Evolutionary conservation across 108 stramenopile genomes (phyloP).

Genomic region (Cyclotella sp.): DNA sequence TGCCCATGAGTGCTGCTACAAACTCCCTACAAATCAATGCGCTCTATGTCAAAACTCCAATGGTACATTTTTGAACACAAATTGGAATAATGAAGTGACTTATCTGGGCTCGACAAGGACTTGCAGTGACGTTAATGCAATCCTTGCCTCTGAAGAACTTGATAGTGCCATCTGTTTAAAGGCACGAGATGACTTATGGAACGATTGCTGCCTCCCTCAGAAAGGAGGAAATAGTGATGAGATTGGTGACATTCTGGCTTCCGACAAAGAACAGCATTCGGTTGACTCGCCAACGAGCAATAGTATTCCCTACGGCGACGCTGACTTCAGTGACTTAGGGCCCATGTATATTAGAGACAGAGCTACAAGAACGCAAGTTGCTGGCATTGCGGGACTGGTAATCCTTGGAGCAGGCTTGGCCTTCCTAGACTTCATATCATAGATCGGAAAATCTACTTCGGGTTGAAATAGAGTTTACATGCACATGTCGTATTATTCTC

Average conservation of each 20-base stretch:
- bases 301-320: not conserved
- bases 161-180: slow-evolving; percentile 40
- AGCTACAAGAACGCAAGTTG: not conserved
- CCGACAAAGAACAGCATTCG: slow-evolving; percentile 16
- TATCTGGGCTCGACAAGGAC: slow-evolving; percentile 39
- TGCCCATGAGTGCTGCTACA: slow-evolving; percentile 44
- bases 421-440: too few relatives aligned
- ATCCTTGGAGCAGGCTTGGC: not conserved
- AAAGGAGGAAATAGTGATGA: slow-evolving; percentile 36
- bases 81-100: slow-evolving; percentile 49
- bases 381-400: not conserved
- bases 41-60: slow-evolving; percentile 42
- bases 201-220: slow-evolving; percentile 48
- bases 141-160: slow-evolving; percentile 46
- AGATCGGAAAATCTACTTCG: too few relatives aligned
- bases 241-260: slow-evolving; percentile 32
- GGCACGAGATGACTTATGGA: slow-evolving; percentile 46
- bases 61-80: slow-evolving; percentile 55
- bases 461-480: too few relatives aligned
- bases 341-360: not conserved
- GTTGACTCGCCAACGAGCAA: not conserved
- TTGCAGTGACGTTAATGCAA: slow-evolving; percentile 54
- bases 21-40: slow-evolving; percentile 45
- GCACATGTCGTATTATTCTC: too few relatives aligned
- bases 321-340: slow-evolving; percentile 4